These are phyloP conservation scores for Exserohilum rostratum DNA, from an alignment of 2,329 filamentous ascomycete species.

Conservation along the genomic window DNA sequence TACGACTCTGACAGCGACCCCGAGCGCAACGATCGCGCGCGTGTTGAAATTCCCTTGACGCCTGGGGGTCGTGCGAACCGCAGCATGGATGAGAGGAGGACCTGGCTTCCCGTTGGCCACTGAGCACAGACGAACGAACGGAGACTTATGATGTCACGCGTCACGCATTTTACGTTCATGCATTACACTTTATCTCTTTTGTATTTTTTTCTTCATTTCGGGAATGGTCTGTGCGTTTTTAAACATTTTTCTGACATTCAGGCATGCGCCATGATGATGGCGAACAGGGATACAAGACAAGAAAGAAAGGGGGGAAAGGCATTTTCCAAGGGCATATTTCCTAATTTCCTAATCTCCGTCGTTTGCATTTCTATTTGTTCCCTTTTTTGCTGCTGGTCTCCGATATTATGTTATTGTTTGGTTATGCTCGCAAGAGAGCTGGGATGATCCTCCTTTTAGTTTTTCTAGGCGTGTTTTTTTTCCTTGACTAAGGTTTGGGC, in stretches of 20 bases:
- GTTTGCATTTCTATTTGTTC: neutral
- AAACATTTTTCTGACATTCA: neutral
- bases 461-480: too few species aligned
- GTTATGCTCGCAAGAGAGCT: neutral
- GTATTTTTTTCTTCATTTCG: slow-evolving; percentile 3
- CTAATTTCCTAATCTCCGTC: neutral
- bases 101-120: slow-evolving; percentile 57
- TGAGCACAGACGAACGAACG: slow-evolving; percentile 13
- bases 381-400: neutral
- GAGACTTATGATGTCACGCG: slow-evolving; percentile 38
- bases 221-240: slow-evolving; percentile 3
- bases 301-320: neutral
- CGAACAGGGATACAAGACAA: neutral
- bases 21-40: slow-evolving; percentile 48
- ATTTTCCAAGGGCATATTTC: neutral
- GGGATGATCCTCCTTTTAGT: slow-evolving; percentile 5
- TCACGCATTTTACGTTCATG: slow-evolving; percentile 17
- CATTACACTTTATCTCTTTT: slow-evolving; percentile 11
- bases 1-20: slow-evolving; percentile 66
- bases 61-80: slow-evolving; percentile 66
- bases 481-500: too few species aligned
- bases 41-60: slow-evolving; percentile 65
- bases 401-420: neutral
- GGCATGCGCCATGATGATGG: neutral
- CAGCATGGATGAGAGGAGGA: slow-evolving; percentile 68